Percentiles rank a stretch among this genome's conserved stretches.
Conservation (phyloP, 345 rosid genomes). For the Cardiospermum halicacabum region DNA sequence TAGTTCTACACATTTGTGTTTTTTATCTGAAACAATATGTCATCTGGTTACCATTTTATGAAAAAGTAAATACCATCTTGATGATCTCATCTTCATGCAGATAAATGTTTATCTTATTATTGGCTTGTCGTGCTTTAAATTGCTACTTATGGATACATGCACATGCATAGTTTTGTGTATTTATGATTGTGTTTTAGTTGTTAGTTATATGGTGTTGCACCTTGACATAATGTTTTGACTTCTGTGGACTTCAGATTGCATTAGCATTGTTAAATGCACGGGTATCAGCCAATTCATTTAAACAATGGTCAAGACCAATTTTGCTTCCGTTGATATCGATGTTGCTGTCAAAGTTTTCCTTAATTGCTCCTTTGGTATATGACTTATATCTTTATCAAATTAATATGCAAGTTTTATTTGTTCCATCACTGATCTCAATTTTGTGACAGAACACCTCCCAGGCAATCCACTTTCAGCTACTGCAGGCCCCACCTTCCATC, state of each 20-base stretch:
- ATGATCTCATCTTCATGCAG: neutral
- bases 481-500: conserved; percentile 66
- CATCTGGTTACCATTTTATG: neutral
- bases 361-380: conserved; percentile 82
- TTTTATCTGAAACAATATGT: no score
- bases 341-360: conserved; percentile 70
- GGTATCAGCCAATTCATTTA: conserved; percentile 63
- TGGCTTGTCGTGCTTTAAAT: neutral
- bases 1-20: no score
- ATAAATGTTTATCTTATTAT: neutral
- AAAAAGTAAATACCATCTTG: no score
- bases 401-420: neutral
- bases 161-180: neutral
- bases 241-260: conserved; percentile 45
- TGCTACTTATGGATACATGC: neutral
- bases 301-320: conserved; percentile 58
- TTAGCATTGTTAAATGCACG: conserved; percentile 81
- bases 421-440: conserved; percentile 12
- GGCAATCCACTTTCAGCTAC: conserved; percentile 78
- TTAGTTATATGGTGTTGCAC: neutral
- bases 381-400: neutral
- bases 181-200: neutral
- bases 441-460: conserved; percentile 59
- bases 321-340: conserved; percentile 60
- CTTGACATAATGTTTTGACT: neutral